phyloP scores from a whole-genome alignment of 1,284 basidiomycete species.

The Prillingera fragicola region DNA sequence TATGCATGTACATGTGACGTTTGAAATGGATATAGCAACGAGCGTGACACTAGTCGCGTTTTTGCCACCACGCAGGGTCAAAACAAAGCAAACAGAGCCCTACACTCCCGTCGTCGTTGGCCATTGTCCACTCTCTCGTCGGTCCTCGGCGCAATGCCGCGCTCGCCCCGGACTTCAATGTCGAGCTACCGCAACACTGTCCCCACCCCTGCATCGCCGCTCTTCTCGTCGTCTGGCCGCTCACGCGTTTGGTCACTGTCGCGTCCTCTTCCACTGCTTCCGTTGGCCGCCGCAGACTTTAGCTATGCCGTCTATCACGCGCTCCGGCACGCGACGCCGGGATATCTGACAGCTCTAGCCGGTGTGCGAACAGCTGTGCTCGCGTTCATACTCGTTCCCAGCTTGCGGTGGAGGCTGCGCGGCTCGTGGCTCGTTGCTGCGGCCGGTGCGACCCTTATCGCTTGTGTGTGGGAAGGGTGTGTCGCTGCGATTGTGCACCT shows the following conservation, averaged over 20 bases:
- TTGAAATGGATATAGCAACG: too few relatives aligned
- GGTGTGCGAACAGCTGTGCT: not conserved
- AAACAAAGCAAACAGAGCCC: too few relatives aligned
- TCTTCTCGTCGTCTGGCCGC: conserved; percentile 1
- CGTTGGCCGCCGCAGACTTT: conserved; percentile 5
- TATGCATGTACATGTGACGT: too few relatives aligned
- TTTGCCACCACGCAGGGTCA: too few relatives aligned
- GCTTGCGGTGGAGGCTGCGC: conserved; percentile 6
- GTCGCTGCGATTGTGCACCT: not conserved
- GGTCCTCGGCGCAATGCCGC: too few relatives aligned
- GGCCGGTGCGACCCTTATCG: conserved; percentile 5
- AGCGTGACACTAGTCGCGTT: too few relatives aligned
- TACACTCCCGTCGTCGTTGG: too few relatives aligned
- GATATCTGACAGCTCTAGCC: conserved; percentile 1
- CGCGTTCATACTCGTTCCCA: not conserved
- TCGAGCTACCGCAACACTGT: too few relatives aligned
- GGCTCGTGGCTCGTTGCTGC: conserved; percentile 5
- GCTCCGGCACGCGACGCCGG: too few relatives aligned
- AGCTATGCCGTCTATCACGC: conserved; percentile 1
- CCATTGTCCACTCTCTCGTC: too few relatives aligned
- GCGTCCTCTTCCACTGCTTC: conserved; percentile 10
- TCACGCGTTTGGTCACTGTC: conserved; percentile 4
- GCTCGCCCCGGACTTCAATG: too few relatives aligned
- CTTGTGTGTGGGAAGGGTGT: conserved; percentile 7
- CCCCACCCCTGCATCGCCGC: not conserved